These are phyloP conservation scores for Fragaria ananassa DNA, from an alignment of 306 rosid species.

Conservation along the genomic window DNA sequence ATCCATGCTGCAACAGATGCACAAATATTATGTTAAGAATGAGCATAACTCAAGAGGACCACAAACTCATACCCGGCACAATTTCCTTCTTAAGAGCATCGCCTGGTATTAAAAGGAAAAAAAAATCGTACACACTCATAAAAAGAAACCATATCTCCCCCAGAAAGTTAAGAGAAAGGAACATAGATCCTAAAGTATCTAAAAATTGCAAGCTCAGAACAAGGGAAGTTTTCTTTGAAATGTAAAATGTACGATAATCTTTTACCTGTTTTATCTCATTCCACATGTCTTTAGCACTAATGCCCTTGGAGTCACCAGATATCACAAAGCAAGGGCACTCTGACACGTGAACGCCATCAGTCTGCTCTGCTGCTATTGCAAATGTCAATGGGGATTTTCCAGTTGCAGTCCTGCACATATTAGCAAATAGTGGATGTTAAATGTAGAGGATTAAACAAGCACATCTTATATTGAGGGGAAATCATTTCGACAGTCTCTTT, in stretches of 20 bases:
- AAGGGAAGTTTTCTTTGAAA: conserved; percentile 9
- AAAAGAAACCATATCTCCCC: too few relatives aligned
- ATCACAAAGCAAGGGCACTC: conserved; percentile 80
- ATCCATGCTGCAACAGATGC: conserved; percentile 59
- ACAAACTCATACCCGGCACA: not conserved
- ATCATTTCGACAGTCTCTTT: conserved; percentile 21
- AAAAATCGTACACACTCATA: not conserved
- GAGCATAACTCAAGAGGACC: not conserved
- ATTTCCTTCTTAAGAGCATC: not conserved
- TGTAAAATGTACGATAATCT: not conserved
- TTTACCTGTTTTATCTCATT: conserved; percentile 74
- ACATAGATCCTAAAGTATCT: not conserved
- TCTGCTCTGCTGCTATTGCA: conserved; percentile 89
- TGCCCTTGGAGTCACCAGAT: conserved; percentile 62
- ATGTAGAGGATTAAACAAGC: conserved; percentile 13
- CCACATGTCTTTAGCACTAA: conserved; percentile 90
- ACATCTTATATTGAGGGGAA: conserved; percentile 3
- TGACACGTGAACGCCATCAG: conserved; percentile 64
- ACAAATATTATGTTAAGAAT: conserved; percentile 14
- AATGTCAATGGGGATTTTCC: conserved; percentile 69
- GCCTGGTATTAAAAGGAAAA: not conserved
- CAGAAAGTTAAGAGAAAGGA: not conserved
- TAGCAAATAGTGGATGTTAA: conserved; percentile 13
- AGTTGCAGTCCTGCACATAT: conserved; percentile 54
- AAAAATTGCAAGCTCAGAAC: conserved; percentile 3